Evolutionary conservation across 2,329 filamentous ascomycete genomes (phyloP), one percentile per base, ranked within the genome.

Genomic region (Cytospora chrysosperma): DNA sequence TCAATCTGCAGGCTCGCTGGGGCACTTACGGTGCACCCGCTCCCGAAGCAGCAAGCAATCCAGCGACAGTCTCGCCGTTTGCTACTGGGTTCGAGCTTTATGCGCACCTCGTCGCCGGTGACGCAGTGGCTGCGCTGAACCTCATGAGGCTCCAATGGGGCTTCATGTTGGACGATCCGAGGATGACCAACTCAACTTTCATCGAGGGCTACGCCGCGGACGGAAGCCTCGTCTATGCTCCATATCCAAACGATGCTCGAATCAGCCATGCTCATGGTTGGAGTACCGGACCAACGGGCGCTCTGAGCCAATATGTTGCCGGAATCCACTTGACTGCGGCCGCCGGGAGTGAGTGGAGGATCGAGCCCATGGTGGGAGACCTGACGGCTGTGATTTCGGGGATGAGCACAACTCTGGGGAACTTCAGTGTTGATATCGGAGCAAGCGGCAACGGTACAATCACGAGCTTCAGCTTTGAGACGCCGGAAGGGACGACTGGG

Each of bases 81-180:
- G 70, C 75, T 15, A 70, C 70, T 50, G 69, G 58, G 55, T 72
- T 71, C 67, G 77, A 77, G 62, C 68, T 77, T 43, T 68, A 74
- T 57, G 73, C 71, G 4, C 75, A 76, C 64, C 69, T 72, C 24
- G 54, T 68, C 1, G 70, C 69, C 0, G 57, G 59, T 4, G 59
- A 70, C 0, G 60, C 72, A 0, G 59, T 53, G 6, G 67, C 68
- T 1, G 74, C 72, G 1, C 67, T 76, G 4, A 64, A 71, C 26
- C 69, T 76, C 2, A 71, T 72, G 19, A 68, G 71, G 19, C 62
- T 69, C 0, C 68, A 70, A 9, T 76, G 74, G 75, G 81, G 78
- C 0, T 85, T 82, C 67, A 85, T 85, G 82, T 77, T 85, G 6
- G 75, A 83, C 19, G 79, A 83, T 61, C 76, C 80, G 0, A 75